Percentiles rank a stretch among this genome's conserved stretches.
Conservation (phyloP, 495 filamentous ascomycete genomes). For the Neurospora sp. region DNA sequence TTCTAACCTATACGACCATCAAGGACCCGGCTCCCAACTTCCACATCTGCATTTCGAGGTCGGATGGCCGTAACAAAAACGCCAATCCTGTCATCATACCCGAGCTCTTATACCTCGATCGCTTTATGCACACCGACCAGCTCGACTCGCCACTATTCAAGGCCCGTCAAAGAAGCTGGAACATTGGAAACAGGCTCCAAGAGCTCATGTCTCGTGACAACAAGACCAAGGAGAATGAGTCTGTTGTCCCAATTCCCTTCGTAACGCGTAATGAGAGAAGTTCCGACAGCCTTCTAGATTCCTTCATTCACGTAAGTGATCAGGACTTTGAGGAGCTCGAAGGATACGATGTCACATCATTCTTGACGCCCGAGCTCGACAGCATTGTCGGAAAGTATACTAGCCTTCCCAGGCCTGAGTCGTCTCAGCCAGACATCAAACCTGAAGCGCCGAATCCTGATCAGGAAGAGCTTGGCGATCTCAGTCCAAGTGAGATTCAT, state of each 20-base stretch:
- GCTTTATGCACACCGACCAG: conserved; percentile 63
- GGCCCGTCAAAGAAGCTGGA: conserved; percentile 61
- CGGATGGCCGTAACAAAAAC: conserved; percentile 66
- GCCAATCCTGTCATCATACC: conserved; percentile 64
- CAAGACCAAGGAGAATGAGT: background rate
- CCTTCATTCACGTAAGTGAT: background rate
- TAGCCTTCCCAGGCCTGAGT: background rate
- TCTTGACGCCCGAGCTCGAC: background rate
- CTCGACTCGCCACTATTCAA: conserved; percentile 46
- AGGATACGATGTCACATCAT: background rate
- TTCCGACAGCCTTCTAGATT: background rate
- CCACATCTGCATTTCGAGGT: conserved; percentile 79
- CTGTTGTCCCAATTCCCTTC: background rate
- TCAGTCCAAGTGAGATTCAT: background rate
- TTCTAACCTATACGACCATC: conserved; percentile 66
- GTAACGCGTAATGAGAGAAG: background rate
- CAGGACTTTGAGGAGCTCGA: background rate
- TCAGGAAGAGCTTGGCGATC: background rate
- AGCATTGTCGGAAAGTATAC: background rate
- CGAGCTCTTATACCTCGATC: conserved; percentile 75
- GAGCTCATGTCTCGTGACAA: conserved; percentile 35
- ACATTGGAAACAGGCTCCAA: conserved; percentile 55
- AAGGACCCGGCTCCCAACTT: conserved; percentile 69
- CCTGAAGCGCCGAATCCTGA: background rate
- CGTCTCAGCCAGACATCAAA: background rate